Percentiles rank a stretch among this genome's conserved stretches.
These are phyloP conservation scores for Suillus occidentalis DNA, from an alignment of 768 basidiomycete species.

Conservation along the genomic window DNA sequence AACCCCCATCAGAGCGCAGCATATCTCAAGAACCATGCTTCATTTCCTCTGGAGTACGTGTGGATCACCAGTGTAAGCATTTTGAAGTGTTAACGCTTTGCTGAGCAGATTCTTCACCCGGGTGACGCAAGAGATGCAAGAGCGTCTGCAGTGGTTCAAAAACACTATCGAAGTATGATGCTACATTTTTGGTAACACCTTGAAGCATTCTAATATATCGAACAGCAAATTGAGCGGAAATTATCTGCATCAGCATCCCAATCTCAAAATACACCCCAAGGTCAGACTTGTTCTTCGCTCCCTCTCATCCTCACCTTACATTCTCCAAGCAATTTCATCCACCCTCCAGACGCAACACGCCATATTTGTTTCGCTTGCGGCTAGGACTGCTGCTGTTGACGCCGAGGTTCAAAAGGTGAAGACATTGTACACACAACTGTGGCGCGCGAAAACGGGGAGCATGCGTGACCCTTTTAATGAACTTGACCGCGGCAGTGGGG, in stretches of 20 bases:
- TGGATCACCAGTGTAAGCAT: not conserved
- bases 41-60: slow-evolving; percentile 78
- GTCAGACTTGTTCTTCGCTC: slow-evolving; percentile 35
- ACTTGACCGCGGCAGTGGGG: slow-evolving; percentile 37
- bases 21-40: slow-evolving; percentile 74
- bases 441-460: slow-evolving; percentile 79
- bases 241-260: slow-evolving; percentile 65
- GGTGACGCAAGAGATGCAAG: slow-evolving; percentile 69
- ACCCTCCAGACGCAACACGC: slow-evolving; percentile 80
- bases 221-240: slow-evolving; percentile 70
- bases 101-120: slow-evolving; percentile 64
- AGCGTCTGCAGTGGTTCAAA: slow-evolving; percentile 76
- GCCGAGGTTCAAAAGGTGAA: slow-evolving; percentile 78
- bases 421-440: slow-evolving; percentile 70
- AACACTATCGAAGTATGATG: slow-evolving; percentile 68
- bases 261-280: slow-evolving; percentile 71
- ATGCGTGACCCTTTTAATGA: slow-evolving; percentile 80
- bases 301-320: slow-evolving; percentile 10
- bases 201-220: not conserved
- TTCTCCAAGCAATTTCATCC: slow-evolving; percentile 58
- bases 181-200: not conserved
- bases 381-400: slow-evolving; percentile 72
- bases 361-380: slow-evolving; percentile 74
- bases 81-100: not conserved
- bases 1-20: slow-evolving; percentile 70